Percentiles rank a stretch among this genome's conserved stretches.
Evolutionary conservation across 2,329 filamentous ascomycete species (phyloP).

Genomic region (Fusarium sp.): DNA sequence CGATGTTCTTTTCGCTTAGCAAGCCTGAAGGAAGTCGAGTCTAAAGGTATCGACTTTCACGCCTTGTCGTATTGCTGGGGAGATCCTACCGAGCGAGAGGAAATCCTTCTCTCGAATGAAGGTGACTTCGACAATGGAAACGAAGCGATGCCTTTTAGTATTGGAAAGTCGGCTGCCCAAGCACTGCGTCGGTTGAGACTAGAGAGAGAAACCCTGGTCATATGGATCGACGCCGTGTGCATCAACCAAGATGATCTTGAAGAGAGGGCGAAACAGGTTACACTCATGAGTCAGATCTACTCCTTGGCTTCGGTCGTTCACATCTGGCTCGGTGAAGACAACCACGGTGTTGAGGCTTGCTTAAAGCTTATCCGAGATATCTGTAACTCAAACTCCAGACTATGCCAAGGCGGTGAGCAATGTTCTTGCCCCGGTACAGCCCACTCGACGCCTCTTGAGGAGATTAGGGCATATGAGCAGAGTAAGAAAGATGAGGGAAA

Average conservation of each 20-base stretch:
- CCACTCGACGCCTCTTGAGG: neutral
- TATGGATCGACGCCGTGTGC: conserved; percentile 40
- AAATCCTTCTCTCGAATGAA: neutral
- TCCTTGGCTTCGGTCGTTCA: neutral
- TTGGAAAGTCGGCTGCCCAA: conserved; percentile 16
- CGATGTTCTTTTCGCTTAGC: neutral
- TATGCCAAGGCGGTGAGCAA: neutral
- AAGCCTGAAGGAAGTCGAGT: neutral
- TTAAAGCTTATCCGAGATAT: conserved; percentile 23
- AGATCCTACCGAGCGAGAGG: neutral
- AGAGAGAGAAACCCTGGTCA: neutral
- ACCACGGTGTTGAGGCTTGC: neutral
- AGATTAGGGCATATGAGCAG: neutral
- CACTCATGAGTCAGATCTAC: conserved; percentile 32
- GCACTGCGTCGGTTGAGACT: conserved; percentile 6
- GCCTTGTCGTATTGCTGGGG: conserved; percentile 35
- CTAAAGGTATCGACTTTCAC: neutral
- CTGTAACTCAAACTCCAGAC: conserved; percentile 11
- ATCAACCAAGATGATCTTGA: conserved; percentile 35
- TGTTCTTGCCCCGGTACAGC: conserved; percentile 17
- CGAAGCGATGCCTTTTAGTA: neutral
- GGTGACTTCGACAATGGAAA: fast-evolving
- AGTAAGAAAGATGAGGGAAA: neutral
- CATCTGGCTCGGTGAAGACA: conserved; percentile 32
- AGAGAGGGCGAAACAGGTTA: conserved; percentile 33